phyloP scores from a whole-genome alignment of 139 green algal genomes.

The Volvox reticuliferus region DNA sequence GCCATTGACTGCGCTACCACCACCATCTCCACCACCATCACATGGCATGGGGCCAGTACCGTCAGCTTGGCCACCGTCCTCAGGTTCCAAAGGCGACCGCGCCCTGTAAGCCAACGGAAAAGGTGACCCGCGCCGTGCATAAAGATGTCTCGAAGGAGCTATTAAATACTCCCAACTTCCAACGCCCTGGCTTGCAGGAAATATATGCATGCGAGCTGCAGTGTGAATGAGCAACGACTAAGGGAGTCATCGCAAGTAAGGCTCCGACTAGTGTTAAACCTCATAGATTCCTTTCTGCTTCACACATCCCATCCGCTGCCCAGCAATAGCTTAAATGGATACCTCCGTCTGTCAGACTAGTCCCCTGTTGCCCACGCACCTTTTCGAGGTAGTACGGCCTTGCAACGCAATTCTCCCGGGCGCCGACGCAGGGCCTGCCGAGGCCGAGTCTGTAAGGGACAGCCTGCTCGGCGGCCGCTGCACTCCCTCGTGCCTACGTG shows the following conservation, averaged over 20 bases:
- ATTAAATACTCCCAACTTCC: no score
- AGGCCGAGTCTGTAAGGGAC: neutral
- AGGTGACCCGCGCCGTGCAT: no score
- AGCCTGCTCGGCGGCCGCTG: conserved; percentile 9
- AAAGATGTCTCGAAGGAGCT: no score
- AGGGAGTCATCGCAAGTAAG: no score
- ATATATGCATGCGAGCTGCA: no score
- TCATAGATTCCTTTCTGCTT: no score
- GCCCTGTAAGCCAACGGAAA: neutral
- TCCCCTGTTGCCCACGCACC: neutral
- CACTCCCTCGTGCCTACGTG: conserved; percentile 1
- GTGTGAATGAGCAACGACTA: no score
- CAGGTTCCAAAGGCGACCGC: neutral
- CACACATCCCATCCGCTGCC: neutral
- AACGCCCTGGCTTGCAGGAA: no score
- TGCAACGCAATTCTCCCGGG: conserved; percentile 19
- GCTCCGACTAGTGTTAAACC: no score
- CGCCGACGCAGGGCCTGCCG: neutral
- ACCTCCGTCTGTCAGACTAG: no score
- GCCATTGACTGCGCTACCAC: neutral
- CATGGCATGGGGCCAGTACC: neutral
- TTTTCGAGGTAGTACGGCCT: conserved; percentile 16
- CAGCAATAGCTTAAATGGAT: no score
- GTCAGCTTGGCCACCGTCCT: neutral
- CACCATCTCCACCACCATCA: neutral